phyloP scores from a whole-genome alignment of 106 monocot species.

The Gastrodia elata region DNA sequence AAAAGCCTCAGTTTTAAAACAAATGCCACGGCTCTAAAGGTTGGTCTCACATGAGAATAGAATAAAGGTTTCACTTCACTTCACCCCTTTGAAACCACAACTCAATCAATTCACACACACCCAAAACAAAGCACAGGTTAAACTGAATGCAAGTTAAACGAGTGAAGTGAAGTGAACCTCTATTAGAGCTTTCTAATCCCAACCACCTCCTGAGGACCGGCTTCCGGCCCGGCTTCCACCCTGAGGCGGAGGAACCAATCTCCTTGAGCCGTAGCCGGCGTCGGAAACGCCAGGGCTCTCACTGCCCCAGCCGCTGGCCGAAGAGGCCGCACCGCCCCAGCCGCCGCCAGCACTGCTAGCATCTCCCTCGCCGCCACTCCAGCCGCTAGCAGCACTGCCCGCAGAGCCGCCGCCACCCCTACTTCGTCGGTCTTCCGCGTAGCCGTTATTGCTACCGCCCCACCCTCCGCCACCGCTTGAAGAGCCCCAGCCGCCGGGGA shows the following conservation, averaged over 20 bases:
- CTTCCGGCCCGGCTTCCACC: slow-evolving; percentile 6
- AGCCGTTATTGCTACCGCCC: neutral
- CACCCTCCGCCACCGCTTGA: slow-evolving; percentile 16
- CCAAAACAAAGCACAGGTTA: too few relatives aligned
- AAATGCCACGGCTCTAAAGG: too few relatives aligned
- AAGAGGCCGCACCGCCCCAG: slow-evolving; percentile 4
- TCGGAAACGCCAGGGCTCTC: neutral
- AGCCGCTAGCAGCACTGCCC: slow-evolving; percentile 7
- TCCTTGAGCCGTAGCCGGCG: slow-evolving; percentile 12
- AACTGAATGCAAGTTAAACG: too few relatives aligned
- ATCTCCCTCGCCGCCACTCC: neutral
- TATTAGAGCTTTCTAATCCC: neutral
- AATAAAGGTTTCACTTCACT: too few relatives aligned
- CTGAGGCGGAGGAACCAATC: slow-evolving; percentile 1
- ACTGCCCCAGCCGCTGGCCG: neutral
- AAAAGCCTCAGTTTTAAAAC: too few relatives aligned
- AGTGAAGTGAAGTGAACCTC: neutral
- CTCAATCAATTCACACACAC: too few relatives aligned
- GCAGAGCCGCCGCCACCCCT: slow-evolving; percentile 5
- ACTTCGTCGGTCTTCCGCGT: slow-evolving; percentile 8
- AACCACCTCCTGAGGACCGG: slow-evolving; percentile 13
- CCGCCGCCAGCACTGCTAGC: slow-evolving; percentile 5
- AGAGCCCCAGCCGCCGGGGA: slow-evolving; percentile 42
- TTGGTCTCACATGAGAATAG: too few relatives aligned
- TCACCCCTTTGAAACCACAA: too few relatives aligned